Conservation (phyloP, 495 filamentous ascomycete species). For the Xylaria castorea region DNA sequence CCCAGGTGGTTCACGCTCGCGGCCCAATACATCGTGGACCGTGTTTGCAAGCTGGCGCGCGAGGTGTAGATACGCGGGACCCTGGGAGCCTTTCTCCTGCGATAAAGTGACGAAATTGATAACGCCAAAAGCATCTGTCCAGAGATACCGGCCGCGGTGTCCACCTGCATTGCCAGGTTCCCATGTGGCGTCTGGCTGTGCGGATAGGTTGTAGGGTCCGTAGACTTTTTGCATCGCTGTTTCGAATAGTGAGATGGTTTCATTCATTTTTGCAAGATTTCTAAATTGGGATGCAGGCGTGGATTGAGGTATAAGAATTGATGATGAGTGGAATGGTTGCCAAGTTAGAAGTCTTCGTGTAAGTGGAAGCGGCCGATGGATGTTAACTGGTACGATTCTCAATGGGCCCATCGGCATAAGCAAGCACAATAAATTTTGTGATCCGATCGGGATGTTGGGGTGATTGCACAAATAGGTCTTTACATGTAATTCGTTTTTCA, state of each 20-base stretch:
- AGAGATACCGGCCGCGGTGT: conserved; percentile 70
- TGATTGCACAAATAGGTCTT: background rate
- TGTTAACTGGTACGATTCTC: background rate
- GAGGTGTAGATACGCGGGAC: conserved; percentile 57
- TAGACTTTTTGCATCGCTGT: conserved; percentile 52
- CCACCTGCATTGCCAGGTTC: conserved; percentile 56
- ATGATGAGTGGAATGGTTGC: background rate
- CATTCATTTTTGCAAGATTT: background rate
- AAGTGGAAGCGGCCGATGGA: background rate
- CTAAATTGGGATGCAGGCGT: no score
- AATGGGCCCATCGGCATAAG: background rate
- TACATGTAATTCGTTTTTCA: background rate
- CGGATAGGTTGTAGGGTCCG: conserved; percentile 45
- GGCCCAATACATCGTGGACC: conserved; percentile 65
- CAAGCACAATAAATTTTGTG: background rate
- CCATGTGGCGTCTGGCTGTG: conserved; percentile 39
- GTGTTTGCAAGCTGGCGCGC: conserved; percentile 58
- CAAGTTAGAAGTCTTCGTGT: background rate
- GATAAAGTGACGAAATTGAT: conserved; percentile 70
- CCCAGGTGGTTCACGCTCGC: conserved; percentile 55
- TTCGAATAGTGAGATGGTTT: conserved; percentile 39
- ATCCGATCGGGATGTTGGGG: background rate
- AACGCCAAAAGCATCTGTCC: conserved; percentile 75
- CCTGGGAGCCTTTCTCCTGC: conserved; percentile 44
- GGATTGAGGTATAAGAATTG: background rate